These are phyloP conservation scores for Marasmius sp. DNA, from an alignment of 1,284 basidiomycete genomes.

Conservation along the genomic window DNA sequence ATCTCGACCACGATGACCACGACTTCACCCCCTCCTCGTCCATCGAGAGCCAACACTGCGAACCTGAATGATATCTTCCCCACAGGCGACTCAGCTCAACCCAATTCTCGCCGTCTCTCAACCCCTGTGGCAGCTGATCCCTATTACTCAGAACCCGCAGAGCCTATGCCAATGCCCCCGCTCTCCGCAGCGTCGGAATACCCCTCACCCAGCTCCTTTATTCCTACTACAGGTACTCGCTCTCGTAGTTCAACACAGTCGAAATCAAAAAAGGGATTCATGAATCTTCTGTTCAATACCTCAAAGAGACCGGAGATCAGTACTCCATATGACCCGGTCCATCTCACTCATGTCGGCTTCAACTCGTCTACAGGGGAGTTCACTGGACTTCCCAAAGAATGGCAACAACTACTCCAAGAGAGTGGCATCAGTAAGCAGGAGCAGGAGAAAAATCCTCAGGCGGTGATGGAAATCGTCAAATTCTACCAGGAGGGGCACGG, in stretches of 20 bases:
- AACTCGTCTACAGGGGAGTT: conserved; percentile 99
- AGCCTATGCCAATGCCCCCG: conserved; percentile 43
- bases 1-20: conserved; percentile 52
- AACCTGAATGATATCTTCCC: conserved; percentile 73
- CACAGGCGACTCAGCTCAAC: conserved; percentile 21
- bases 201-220: conserved; percentile 20
- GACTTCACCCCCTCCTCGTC: conserved; percentile 67
- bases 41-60: conserved; percentile 79
- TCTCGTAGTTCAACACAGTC: conserved; percentile 65
- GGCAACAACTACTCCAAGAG: conserved; percentile 97
- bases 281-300: conserved; percentile 77
- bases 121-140: conserved; percentile 37
- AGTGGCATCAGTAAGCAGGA: conserved; percentile 93
- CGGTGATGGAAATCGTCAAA: conserved; percentile 98
- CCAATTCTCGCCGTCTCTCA: conserved; percentile 54
- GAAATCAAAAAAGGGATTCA: conserved; percentile 74
- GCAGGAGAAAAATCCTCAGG: conserved; percentile 98
- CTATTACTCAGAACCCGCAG: conserved; percentile 46
- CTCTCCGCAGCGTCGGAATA: conserved; percentile 30
- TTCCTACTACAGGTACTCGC: conserved; percentile 33
- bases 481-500: conserved; percentile 91
- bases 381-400: conserved; percentile 96
- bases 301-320: conserved; percentile 92
- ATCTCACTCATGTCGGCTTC: conserved; percentile 99
- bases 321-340: conserved; percentile 98